A percentile compares a stretch with the other conserved stretches of the same genome.
Conservation (phyloP, 2,329 filamentous ascomycete genomes). For the Geosmithia morbida region DNA sequence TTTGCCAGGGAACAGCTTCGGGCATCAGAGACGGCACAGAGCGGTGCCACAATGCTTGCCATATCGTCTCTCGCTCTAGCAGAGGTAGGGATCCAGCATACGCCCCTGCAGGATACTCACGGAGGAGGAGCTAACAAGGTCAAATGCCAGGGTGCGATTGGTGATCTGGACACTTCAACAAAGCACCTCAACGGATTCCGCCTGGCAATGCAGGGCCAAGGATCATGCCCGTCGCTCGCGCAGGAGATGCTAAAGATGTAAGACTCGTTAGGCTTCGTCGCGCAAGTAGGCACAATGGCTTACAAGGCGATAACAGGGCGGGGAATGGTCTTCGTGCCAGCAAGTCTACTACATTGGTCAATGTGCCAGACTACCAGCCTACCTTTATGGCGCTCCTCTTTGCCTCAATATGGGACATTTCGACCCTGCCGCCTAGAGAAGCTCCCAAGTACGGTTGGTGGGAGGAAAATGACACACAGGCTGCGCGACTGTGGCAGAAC, state of each 20-base stretch:
- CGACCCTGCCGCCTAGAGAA: slow-evolving; percentile 16
- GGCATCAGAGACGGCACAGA: slow-evolving; percentile 19
- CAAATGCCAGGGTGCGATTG: slow-evolving; percentile 21
- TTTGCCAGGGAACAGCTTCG: slow-evolving; percentile 28
- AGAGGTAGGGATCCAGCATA: slow-evolving; percentile 16
- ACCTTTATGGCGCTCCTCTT: slow-evolving; percentile 28
- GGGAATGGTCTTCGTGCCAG: slow-evolving; percentile 23
- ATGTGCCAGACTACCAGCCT: slow-evolving; percentile 25
- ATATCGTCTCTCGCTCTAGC: slow-evolving; percentile 27
- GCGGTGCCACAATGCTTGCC: slow-evolving; percentile 26
- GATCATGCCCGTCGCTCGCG: slow-evolving; percentile 14
- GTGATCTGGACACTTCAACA: slow-evolving; percentile 25
- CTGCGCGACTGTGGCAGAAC: slow-evolving; percentile 20
- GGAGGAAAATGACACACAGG: slow-evolving; percentile 18
- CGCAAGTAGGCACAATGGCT: background rate
- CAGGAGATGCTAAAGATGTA: slow-evolving; percentile 28
- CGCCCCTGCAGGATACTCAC: background rate
- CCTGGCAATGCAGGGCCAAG: slow-evolving; percentile 2
- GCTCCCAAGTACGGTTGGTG: slow-evolving; percentile 21
- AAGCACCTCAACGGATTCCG: slow-evolving; percentile 16
- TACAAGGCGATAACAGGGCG: slow-evolving; percentile 15
- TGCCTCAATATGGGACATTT: slow-evolving; percentile 25
- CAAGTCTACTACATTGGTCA: slow-evolving; percentile 22
- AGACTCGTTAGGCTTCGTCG: slow-evolving; percentile 3
- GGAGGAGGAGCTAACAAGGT: background rate